phyloP scores from a whole-genome alignment of 2,329 filamentous ascomycete genomes.

The Xylaria sp. region DNA sequence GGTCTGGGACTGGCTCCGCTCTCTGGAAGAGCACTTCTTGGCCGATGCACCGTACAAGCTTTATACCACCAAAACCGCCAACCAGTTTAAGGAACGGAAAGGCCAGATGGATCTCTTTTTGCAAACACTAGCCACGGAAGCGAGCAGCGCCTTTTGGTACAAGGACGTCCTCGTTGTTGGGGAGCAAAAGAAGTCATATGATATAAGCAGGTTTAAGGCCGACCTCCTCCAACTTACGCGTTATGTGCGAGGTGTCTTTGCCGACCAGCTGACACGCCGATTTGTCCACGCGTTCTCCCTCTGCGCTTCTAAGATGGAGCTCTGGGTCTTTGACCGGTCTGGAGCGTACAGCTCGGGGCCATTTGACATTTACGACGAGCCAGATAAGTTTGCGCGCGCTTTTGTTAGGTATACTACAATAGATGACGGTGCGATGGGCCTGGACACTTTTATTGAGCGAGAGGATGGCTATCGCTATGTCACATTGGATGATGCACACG shows the following conservation, averaged over 20 bases:
- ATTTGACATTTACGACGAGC: background rate
- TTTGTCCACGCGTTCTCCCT: slow-evolving; percentile 25
- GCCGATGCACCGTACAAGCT: slow-evolving; percentile 5
- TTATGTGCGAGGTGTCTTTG: slow-evolving; percentile 8
- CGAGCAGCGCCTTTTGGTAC: background rate
- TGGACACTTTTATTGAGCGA: background rate
- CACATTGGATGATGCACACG: background rate
- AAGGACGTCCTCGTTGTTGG: slow-evolving; percentile 18
- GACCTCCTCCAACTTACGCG: slow-evolving; percentile 19
- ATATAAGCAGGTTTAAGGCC: slow-evolving; percentile 3
- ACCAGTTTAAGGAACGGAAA: slow-evolving; percentile 21
- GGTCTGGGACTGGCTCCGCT: slow-evolving; percentile 16
- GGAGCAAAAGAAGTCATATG: slow-evolving; percentile 10
- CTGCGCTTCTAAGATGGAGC: slow-evolving; percentile 14
- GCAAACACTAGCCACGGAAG: background rate
- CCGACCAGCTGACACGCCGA: slow-evolving; percentile 21
- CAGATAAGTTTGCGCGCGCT: background rate
- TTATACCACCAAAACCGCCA: slow-evolving; percentile 9
- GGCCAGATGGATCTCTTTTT: slow-evolving; percentile 22
- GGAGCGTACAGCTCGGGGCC: slow-evolving; percentile 11
- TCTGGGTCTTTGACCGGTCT: slow-evolving; percentile 22
- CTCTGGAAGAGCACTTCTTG: slow-evolving; percentile 5
- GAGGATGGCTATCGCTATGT: background rate
- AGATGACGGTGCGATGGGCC: background rate
- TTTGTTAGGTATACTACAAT: slow-evolving; percentile 2